Evolutionary conservation across 2,329 filamentous ascomycete genomes (phyloP).

Genomic region (Xylaria sp.): DNA sequence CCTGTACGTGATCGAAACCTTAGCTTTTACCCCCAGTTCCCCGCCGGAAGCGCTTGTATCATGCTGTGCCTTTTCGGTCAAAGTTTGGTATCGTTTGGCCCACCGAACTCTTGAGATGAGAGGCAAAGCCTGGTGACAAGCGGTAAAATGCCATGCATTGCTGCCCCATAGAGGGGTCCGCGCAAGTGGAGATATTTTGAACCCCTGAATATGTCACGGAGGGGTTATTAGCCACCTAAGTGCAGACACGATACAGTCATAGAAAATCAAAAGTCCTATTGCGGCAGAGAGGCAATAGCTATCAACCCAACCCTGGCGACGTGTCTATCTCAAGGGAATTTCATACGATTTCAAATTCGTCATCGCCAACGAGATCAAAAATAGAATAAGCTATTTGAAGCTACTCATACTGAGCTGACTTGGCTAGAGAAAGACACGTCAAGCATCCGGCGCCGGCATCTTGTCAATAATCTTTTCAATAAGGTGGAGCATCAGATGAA

Average conservation of each 20-base stretch:
- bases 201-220: conserved; percentile 26
- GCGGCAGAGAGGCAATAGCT: conserved; percentile 16
- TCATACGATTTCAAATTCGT: background rate
- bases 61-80: conserved; percentile 22
- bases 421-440: conserved; percentile 29
- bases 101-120: conserved; percentile 23
- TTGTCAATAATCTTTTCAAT: conserved; percentile 16
- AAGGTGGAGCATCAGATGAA: conserved; percentile 23
- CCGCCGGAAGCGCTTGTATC: conserved; percentile 14
- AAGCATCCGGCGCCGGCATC: conserved; percentile 25
- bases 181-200: conserved; percentile 31
- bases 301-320: conserved; percentile 20
- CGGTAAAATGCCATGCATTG: conserved; percentile 39
- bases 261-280: conserved; percentile 25
- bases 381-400: conserved; percentile 17
- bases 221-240: conserved; percentile 32
- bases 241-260: conserved; percentile 37
- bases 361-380: conserved; percentile 8
- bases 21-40: conserved; percentile 4
- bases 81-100: conserved; percentile 15
- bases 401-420: conserved; percentile 13
- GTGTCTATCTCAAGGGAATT: conserved; percentile 27
- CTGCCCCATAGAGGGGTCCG: conserved; percentile 40
- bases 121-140: conserved; percentile 13
- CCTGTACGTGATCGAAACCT: conserved; percentile 28